phyloP scores from a whole-genome alignment of 208 protist species.

The Trichomonas vaginalis region DNA sequence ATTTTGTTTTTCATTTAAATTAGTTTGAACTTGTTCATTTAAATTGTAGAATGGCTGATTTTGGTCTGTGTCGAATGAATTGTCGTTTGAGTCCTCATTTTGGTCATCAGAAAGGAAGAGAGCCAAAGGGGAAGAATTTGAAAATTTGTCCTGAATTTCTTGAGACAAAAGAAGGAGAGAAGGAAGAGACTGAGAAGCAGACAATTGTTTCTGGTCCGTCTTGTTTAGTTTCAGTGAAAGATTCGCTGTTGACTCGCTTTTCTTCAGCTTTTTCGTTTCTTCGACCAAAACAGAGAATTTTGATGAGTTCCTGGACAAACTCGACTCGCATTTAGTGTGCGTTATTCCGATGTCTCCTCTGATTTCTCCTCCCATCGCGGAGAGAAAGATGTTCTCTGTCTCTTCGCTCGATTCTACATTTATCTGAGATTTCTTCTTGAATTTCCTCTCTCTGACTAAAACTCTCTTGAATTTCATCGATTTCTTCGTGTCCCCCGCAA shows the following conservation, averaged over 20 bases:
- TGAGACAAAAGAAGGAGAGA: not conserved
- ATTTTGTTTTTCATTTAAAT: too few species aligned
- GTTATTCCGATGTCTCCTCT: not conserved
- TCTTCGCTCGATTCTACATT: not conserved
- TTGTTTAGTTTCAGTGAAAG: too few species aligned
- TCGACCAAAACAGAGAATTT: too few species aligned
- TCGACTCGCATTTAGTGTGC: not conserved
- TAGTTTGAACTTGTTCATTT: too few species aligned
- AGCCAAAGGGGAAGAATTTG: too few species aligned
- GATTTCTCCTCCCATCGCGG: not conserved
- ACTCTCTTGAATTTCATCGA: not conserved
- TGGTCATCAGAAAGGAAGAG: too few species aligned
- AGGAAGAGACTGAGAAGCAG: not conserved
- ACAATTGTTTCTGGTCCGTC: not conserved
- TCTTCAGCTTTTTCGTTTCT: not conserved
- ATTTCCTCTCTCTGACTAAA: not conserved
- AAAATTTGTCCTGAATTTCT: too few species aligned
- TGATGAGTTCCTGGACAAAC: not conserved
- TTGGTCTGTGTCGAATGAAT: too few species aligned
- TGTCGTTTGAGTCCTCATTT: too few species aligned
- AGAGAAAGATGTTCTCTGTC: not conserved
- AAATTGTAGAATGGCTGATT: too few species aligned
- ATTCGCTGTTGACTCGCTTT: too few species aligned
- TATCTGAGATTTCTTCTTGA: not conserved
- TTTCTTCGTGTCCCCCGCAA: not conserved